phyloP scores from a whole-genome alignment of 2,329 filamentous ascomycete species.

The Aspergillus aculeatus region DNA sequence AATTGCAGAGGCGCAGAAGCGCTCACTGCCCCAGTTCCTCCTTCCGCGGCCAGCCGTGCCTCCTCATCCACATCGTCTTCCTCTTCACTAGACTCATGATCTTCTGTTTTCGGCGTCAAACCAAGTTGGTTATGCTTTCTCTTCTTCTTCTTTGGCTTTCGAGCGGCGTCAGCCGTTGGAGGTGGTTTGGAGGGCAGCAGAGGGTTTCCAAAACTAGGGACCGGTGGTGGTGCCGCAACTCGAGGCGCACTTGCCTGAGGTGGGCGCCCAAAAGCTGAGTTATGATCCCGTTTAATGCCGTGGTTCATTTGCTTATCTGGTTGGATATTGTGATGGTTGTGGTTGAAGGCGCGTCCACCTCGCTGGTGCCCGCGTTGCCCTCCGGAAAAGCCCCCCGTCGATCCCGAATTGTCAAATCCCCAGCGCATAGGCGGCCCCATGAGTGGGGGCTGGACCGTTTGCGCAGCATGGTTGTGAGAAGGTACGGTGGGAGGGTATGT shows the following conservation, averaged over 20 bases:
- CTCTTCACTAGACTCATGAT: slow-evolving; percentile 48
- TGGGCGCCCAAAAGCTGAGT: slow-evolving; percentile 38
- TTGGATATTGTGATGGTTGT: slow-evolving; percentile 24
- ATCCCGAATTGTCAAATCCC: slow-evolving; percentile 52
- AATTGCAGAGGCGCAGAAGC: slow-evolving; percentile 44
- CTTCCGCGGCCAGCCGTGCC: slow-evolving; percentile 35
- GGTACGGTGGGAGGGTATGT: slow-evolving; percentile 20
- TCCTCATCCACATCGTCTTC: slow-evolving; percentile 50
- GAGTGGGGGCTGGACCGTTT: slow-evolving; percentile 37
- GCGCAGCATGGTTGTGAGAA: slow-evolving; percentile 24
- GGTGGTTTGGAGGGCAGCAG: slow-evolving; percentile 46
- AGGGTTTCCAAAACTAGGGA: slow-evolving; percentile 46
- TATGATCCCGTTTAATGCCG: slow-evolving; percentile 38
- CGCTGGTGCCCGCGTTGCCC: slow-evolving; percentile 32
- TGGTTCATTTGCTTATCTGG: slow-evolving; percentile 21
- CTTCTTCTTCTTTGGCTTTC: slow-evolving; percentile 43
- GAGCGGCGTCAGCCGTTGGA: slow-evolving; percentile 31
- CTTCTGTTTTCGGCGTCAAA: slow-evolving; percentile 46
- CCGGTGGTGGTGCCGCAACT: slow-evolving; percentile 42
- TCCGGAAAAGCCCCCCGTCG: slow-evolving; percentile 47
- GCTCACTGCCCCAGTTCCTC: slow-evolving; percentile 18
- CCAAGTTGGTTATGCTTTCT: slow-evolving; percentile 49
- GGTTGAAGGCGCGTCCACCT: slow-evolving; percentile 24
- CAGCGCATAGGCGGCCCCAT: slow-evolving; percentile 58
- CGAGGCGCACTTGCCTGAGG: slow-evolving; percentile 30